Conservation (phyloP, 345 rosid species). For the Clausena lansium region DNA sequence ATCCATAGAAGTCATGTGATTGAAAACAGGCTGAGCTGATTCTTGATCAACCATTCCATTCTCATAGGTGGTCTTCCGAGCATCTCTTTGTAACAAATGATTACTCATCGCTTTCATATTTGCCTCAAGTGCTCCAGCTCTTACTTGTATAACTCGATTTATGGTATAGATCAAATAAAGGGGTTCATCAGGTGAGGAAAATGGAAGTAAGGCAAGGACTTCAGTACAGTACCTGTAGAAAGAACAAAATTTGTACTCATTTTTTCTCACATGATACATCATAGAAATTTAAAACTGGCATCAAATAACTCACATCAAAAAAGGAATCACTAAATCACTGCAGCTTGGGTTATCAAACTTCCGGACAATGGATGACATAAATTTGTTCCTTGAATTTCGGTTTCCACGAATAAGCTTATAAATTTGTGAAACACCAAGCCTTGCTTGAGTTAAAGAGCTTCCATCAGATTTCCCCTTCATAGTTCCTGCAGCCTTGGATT, state of each 20-base stretch:
- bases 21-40: conserved; percentile 28
- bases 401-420: conserved; percentile 96
- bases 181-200: conserved; percentile 95
- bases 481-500: conserved; percentile 53
- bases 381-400: conserved; percentile 86
- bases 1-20: conserved; percentile 43
- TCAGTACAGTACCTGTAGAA: conserved; percentile 92
- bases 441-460: conserved; percentile 74
- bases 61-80: conserved; percentile 32
- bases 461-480: conserved; percentile 62
- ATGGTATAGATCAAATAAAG: conserved; percentile 87
- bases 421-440: conserved; percentile 94
- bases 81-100: conserved; percentile 51
- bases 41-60: conserved; percentile 52
- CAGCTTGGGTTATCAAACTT: conserved; percentile 85
- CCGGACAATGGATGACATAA: conserved; percentile 95
- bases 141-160: conserved; percentile 90
- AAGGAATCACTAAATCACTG: conserved; percentile 62
- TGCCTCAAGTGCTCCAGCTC: conserved; percentile 93
- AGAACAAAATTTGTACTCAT: conserved; percentile 17
- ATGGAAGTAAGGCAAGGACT: conserved; percentile 89
- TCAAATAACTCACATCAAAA: conserved; percentile 69
- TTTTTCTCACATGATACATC: conserved; percentile 2
- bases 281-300: conserved; percentile 9
- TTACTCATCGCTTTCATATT: conserved; percentile 74